Evolutionary conservation across 768 basidiomycete species (phyloP).

Genomic region (Rubroboletus satanas): DNA sequence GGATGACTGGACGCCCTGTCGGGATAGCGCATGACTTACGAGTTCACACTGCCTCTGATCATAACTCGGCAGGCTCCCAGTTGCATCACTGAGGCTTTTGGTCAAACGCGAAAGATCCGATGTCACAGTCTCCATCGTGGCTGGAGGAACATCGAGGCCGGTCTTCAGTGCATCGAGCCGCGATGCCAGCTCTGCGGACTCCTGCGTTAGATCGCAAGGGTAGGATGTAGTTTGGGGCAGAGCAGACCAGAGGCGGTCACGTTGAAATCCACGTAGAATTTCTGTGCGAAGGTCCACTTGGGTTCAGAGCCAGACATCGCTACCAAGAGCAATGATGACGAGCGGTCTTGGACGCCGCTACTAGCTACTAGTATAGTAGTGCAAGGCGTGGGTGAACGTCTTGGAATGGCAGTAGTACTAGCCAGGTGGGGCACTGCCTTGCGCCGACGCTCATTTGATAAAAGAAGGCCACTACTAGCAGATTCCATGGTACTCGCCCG

Average conservation of each 20-base stretch:
- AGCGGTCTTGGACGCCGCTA: not conserved
- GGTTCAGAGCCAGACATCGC: conserved; percentile 20
- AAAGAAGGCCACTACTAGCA: not conserved
- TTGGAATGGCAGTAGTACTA: not conserved
- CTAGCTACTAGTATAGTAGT: not conserved
- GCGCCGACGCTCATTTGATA: not conserved
- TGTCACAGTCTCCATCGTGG: conserved; percentile 43
- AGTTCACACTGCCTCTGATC: conserved; percentile 70
- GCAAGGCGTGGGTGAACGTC: not conserved
- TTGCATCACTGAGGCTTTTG: conserved; percentile 62
- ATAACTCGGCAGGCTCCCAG: conserved; percentile 61
- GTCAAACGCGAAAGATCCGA: conserved; percentile 53
- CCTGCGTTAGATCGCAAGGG: conserved; percentile 13
- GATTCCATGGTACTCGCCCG: not conserved
- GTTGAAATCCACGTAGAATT: conserved; percentile 26
- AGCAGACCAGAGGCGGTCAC: conserved; percentile 24
- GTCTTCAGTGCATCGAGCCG: conserved; percentile 42
- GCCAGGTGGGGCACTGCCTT: not conserved
- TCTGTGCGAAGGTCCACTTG: conserved; percentile 30
- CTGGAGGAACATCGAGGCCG: conserved; percentile 25
- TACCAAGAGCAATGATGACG: not conserved
- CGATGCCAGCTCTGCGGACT: conserved; percentile 43
- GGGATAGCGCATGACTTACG: conserved; percentile 39
- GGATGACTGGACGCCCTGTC: conserved; percentile 10
- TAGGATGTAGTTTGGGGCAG: not conserved